Conservation (phyloP, 2,329 filamentous ascomycete genomes). For the Beauveria medogensis region DNA sequence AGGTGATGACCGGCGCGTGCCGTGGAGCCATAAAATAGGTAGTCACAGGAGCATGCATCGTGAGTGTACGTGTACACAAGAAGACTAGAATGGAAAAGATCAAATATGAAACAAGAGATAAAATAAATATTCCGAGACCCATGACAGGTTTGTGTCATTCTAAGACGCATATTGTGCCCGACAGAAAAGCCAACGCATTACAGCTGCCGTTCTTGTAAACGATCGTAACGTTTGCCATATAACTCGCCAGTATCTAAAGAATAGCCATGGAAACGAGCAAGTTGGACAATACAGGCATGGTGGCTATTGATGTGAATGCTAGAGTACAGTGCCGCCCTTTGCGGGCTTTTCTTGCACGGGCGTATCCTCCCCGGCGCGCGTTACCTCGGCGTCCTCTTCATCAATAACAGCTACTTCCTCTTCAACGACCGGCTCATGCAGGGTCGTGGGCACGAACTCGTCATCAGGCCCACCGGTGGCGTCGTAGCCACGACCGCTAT, state of each 20-base stretch:
- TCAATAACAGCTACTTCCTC: slow-evolving; percentile 32
- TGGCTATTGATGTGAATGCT: neutral
- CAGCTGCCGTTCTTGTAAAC: neutral
- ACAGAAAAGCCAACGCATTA: neutral
- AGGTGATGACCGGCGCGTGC: too few relatives aligned
- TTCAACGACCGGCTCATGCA: slow-evolving; percentile 40
- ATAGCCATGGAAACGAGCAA: neutral
- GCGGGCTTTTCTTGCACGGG: slow-evolving; percentile 9
- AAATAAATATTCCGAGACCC: neutral
- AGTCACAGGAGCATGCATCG: too few relatives aligned
- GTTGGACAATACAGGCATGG: neutral
- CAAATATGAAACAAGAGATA: neutral
- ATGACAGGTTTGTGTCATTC: neutral
- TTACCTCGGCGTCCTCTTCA: slow-evolving; percentile 3
- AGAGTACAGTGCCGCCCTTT: slow-evolving; percentile 9
- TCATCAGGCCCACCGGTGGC: slow-evolving; percentile 22
- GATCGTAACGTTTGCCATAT: neutral
- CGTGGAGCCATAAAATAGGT: too few relatives aligned
- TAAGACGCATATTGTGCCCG: neutral
- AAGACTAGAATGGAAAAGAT: neutral
- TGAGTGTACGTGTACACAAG: neutral
- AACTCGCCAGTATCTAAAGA: neutral
- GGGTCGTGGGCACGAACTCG: slow-evolving; percentile 42
- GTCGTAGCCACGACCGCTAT: slow-evolving; percentile 50
- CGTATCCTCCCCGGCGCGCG: neutral